Base-by-base conservation (phyloP, 2,329 filamentous ascomycete genomes). In the Pseudopithomyces maydicus region DNA sequence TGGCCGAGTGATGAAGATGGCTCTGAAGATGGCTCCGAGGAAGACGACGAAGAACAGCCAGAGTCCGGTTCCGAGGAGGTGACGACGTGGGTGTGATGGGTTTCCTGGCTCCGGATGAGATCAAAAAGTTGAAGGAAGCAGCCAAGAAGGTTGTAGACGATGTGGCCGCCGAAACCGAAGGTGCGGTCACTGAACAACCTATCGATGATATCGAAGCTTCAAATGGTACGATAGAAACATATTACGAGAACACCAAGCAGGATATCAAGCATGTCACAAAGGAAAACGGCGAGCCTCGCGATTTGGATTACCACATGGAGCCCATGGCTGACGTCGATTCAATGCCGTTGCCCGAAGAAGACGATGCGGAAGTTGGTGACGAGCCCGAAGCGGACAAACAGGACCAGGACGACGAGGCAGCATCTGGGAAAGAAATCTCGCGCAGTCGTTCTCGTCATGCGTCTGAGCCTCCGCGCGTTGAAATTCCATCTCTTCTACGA, bases 401-500 rank as follows among this genome's bases (percentile, higher is more conserved):
- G 23, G 58, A 61, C 22, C 35, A 48, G 10, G 48, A 62, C 7
- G 61, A 70, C 32, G 61, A 70, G 26, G 50, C 52, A 19, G 44
- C 39, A 7, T 41, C 63, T 15, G 63, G 66, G 3, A 65, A 64
- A 17, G 57, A 52, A 11, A 47, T 58, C 11, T 64, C 62, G 7
- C 51, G 39, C 23, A 58, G 53, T 23, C 58, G 63, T 51, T 73
- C 72, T 43, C 71, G 69, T 11, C 68, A 67, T 32, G 54, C 61
- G 8, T 74, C 73, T 17, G 69, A 68, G 6, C 69, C 72, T 23
- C 63, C 68, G 22, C 68, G 72, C 4, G 71, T 70, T 19, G 71
- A 76, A 45, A 73, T 76, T 8, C 76, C 61, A 54, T 92, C 69
- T 59, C 83, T 99, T 11, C 81, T 97, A 0, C 89, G 95, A 48